phyloP scores from a whole-genome alignment of 352 stramenopile genomes.

The Thraustochytrium sp. region DNA sequence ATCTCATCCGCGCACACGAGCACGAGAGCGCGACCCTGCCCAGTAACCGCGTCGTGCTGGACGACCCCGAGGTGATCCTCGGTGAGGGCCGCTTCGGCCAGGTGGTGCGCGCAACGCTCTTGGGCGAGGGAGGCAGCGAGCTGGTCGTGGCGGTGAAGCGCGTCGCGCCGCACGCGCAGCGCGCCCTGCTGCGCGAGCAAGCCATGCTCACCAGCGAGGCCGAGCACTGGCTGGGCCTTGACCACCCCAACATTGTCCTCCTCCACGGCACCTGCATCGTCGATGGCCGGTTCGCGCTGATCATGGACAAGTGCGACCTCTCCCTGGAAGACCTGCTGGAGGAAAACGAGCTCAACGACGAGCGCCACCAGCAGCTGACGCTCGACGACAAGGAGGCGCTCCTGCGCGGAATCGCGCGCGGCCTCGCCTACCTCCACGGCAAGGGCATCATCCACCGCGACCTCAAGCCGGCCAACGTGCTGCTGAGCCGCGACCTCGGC shows the following conservation, averaged over 20 bases:
- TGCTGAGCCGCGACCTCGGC: slow-evolving; percentile 69
- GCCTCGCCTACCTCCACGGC: slow-evolving; percentile 74
- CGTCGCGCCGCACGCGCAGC: not conserved
- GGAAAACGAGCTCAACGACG: not conserved
- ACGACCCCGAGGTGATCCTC: not conserved
- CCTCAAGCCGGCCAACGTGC: slow-evolving; percentile 86
- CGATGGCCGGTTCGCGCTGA: not conserved
- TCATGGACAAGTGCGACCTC: slow-evolving; percentile 31
- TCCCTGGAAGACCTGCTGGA: not conserved
- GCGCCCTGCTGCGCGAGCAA: not conserved
- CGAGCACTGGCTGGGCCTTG: not conserved
- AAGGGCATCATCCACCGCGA: slow-evolving; percentile 82
- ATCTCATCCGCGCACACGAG: not conserved
- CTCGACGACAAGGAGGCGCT: not conserved
- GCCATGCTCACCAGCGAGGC: not conserved
- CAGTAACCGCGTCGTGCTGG: not conserved
- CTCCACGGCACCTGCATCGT: slow-evolving; percentile 20
- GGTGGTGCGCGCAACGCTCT: not conserved
- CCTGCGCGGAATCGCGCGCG: slow-evolving; percentile 41
- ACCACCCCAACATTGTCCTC: slow-evolving; percentile 6
- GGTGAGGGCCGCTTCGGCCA: not conserved
- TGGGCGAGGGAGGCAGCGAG: not conserved
- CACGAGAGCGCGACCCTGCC: not conserved
- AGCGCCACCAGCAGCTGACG: not conserved
- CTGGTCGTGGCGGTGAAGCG: not conserved